A percentile compares a stretch with the other conserved stretches of the same genome.
Evolutionary conservation across 2,329 filamentous ascomycete genomes (phyloP).

Genomic region (Fusarium napiforme): DNA sequence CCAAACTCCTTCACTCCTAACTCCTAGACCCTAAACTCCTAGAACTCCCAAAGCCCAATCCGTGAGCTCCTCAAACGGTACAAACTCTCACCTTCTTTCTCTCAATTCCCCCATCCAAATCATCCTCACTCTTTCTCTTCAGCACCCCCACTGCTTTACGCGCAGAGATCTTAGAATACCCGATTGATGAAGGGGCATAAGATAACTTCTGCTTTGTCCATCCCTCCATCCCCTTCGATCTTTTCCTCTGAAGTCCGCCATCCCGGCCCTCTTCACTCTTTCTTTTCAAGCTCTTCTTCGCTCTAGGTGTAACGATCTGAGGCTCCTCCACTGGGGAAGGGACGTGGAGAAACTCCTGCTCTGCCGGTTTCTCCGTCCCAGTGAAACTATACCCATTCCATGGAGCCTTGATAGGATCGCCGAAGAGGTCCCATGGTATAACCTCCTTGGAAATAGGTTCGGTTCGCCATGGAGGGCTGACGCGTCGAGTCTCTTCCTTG

Average conservation of each 20-base stretch:
- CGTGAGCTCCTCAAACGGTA: background rate
- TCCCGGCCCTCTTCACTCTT: background rate
- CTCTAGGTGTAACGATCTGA: background rate
- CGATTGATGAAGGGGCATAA: rapidly evolving
- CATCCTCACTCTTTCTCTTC: background rate
- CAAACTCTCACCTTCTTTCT: background rate
- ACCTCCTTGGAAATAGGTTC: background rate
- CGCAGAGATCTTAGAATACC: background rate
- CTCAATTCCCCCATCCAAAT: background rate
- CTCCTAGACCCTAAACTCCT: background rate
- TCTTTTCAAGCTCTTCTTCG: background rate
- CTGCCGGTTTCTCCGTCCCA: background rate
- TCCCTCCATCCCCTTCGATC: background rate
- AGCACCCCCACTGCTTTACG: background rate
- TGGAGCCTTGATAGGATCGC: background rate
- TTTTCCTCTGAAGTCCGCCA: background rate
- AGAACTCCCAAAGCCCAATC: background rate
- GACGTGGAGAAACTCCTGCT: background rate
- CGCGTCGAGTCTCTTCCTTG: rapidly evolving
- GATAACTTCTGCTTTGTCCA: background rate
- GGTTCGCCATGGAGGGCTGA: rapidly evolving
- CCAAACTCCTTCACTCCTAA: background rate
- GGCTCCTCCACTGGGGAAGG: background rate
- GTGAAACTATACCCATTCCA: background rate
- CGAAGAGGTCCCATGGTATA: background rate